Conservation (phyloP, 495 filamentous ascomycete genomes). For the Monascus purpureus region DNA sequence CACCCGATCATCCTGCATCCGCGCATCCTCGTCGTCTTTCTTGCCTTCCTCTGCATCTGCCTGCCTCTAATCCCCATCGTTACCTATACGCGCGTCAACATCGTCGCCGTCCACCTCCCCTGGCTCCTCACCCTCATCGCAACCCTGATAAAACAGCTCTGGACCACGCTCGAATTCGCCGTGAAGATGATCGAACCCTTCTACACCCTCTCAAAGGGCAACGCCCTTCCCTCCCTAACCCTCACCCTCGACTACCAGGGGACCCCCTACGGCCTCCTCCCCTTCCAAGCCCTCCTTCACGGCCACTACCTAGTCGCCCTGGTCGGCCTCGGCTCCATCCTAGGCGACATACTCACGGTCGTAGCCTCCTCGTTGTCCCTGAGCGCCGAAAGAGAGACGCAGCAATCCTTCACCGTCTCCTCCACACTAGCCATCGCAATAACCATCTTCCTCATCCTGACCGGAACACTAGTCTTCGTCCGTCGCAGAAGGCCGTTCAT, state of each 20-base stretch:
- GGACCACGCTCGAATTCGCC: conserved; percentile 55
- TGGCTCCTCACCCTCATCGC: conserved; percentile 51
- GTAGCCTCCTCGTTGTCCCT: conserved; percentile 43
- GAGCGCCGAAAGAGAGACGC: conserved; percentile 47
- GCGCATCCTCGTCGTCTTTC: conserved; percentile 43
- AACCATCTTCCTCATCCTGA: conserved; percentile 38
- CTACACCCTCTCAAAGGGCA: conserved; percentile 48
- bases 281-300: conserved; percentile 44
- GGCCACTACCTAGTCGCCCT: conserved; percentile 47
- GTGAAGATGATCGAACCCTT: conserved; percentile 66
- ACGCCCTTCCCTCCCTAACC: conserved; percentile 42
- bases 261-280: conserved; percentile 51
- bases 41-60: conserved; percentile 37
- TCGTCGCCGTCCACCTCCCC: conserved; percentile 44
- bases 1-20: conserved; percentile 57
- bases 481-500: conserved; percentile 48
- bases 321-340: conserved; percentile 46
- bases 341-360: conserved; percentile 55
- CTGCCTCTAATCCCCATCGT: conserved; percentile 38
- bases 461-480: conserved; percentile 37
- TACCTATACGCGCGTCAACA: conserved; percentile 38
- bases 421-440: conserved; percentile 43
- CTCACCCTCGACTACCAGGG: conserved; percentile 61
- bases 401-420: conserved; percentile 41
- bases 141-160: conserved; percentile 49